Base-by-base conservation (phyloP, 768 basidiomycete species). In the Leccinum pellstonianum region DNA sequence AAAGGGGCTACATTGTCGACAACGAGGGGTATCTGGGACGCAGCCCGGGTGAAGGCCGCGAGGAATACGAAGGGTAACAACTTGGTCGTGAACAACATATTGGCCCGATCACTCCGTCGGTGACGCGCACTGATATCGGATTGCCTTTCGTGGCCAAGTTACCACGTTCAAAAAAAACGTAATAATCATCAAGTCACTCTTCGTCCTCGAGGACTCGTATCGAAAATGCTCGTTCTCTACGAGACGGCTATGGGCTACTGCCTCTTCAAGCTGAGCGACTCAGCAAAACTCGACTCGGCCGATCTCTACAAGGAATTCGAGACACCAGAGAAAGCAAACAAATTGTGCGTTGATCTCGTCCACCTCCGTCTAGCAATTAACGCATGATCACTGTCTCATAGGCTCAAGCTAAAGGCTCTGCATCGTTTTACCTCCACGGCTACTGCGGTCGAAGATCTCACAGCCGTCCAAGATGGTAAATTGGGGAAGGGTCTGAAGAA, bases 371-470 rank as follows among this genome's bases (percentile, higher is more conserved):
- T 50, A 59, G n/a, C 56, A 50, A 53, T 58, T 67, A 52, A 67
- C 33, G 10, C 27, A 51, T 56, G 23, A 17, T 17, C n/a, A 37
- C 47, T 55, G 49, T 15, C 21, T 61, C 43, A 41, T 64, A 98
- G 96, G 57, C 80, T 99, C 60, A 97, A 96, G 76, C 79, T 99
- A 58, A 94, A 95, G 75, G 93, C 94, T 37, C 79, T 98, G 53
- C 97, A 99, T 77, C 91, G 94, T 54, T 99, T 99, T 76, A 90
- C 90, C 21, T 96, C 95, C 35, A 99, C 97, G 15, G 97, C 94
- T 25, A 87, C 87, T 12, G 97, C 97, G 21, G 96, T 99, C 11
- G 97, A 98, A 77, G 97, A 99, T 73, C 86, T 98, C 65, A 92
- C 93, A 27, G 87, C 95, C 8, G 78, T 98, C 29, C 93, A 96